Conservation (phyloP, 345 rosid species). For the Hypericum perforatum region DNA sequence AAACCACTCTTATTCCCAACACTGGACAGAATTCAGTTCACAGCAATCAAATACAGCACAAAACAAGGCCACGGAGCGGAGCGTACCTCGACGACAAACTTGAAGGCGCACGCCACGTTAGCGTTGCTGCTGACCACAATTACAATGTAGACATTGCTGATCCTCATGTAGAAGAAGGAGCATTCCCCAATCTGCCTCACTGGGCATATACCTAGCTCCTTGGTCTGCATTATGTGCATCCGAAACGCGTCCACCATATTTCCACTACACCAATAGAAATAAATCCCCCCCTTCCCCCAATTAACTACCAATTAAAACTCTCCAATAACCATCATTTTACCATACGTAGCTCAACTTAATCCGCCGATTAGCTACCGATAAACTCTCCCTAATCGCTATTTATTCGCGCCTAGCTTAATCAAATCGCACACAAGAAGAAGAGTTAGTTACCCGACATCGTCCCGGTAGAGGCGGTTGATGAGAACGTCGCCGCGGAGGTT, state of each 20-base stretch:
- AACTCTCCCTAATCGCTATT: too few species aligned
- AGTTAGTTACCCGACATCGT: conserved; percentile 73
- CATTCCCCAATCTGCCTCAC: conserved; percentile 98
- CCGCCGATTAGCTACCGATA: too few species aligned
- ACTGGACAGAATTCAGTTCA: neutral
- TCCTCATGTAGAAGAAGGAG: conserved; percentile 92
- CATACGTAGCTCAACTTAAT: neutral
- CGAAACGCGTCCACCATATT: conserved; percentile 99
- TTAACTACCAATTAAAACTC: too few species aligned
- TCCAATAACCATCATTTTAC: neutral
- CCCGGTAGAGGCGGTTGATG: conserved; percentile 95
- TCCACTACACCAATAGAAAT: conserved; percentile 32
- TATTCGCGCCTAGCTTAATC: too few species aligned
- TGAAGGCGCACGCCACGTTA: conserved; percentile 97
- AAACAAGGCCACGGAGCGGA: neutral
- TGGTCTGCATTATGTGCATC: conserved; percentile 95
- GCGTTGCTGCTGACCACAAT: conserved; percentile 99
- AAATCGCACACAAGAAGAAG: neutral
- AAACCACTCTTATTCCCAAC: too few species aligned
- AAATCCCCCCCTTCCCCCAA: too few species aligned
- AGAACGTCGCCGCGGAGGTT: conserved; percentile 99
- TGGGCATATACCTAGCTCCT: conserved; percentile 93
- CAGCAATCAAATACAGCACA: neutral
- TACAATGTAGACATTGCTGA: conserved; percentile 94
- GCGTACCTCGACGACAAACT: conserved; percentile 90